Conservation (phyloP, 805 yeast species). For the Starmera pachycereana region DNA sequence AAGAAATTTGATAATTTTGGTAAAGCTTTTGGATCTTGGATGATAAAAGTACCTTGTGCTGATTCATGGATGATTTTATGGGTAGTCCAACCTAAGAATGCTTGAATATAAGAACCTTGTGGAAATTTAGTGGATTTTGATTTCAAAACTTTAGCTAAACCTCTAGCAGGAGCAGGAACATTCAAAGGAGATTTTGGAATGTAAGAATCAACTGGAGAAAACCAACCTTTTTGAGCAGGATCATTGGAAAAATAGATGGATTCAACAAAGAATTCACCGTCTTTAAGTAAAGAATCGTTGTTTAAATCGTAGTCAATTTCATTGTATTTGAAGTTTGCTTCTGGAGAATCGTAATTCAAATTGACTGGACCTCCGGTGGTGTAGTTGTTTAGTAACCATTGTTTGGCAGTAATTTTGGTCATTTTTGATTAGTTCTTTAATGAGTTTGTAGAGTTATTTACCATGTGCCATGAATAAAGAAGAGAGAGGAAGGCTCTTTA, state of each 20-base stretch:
- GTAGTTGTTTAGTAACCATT: constrained; percentile 20
- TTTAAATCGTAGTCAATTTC: constrained; percentile 12
- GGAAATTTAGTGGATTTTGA: constrained; percentile 30
- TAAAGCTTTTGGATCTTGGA: constrained; percentile 11
- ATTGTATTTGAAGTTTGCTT: constrained; percentile 21
- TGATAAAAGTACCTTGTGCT: not conserved
- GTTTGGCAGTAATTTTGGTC: constrained; percentile 16
- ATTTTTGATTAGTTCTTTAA: too few species aligned
- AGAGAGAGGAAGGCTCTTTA: too few species aligned
- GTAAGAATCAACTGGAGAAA: constrained; percentile 24
- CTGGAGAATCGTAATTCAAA: constrained; percentile 13
- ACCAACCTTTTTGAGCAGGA: constrained; percentile 55
- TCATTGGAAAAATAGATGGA: constrained; percentile 41
- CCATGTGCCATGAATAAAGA: too few species aligned
- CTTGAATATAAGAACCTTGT: constrained; percentile 34
- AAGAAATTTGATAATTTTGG: constrained; percentile 30
- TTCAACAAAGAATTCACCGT: constrained; percentile 36
- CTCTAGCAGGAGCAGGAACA: constrained; percentile 38
- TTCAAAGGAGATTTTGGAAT: constrained; percentile 25
- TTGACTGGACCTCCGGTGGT: constrained; percentile 19
- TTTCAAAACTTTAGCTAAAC: constrained; percentile 39
- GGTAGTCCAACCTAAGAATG: constrained; percentile 37
- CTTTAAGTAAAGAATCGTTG: constrained; percentile 17
- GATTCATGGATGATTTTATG: constrained; percentile 25
- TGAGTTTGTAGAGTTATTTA: too few species aligned